Evolutionary conservation across 257 asterid species (phyloP).

Genomic region (Capsicum baccatum): DNA sequence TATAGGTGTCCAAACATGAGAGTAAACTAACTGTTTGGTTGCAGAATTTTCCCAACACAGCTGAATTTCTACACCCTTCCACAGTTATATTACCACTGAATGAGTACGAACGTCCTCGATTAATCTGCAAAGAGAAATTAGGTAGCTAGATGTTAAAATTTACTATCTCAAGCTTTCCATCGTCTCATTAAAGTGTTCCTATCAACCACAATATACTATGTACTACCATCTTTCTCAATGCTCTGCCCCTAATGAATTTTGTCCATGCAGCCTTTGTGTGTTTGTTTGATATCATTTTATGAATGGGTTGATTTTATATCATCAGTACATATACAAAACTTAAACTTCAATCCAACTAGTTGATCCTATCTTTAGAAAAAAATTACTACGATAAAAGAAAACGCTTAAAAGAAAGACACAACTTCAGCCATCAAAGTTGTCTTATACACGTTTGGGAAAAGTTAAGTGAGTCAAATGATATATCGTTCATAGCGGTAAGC

Average conservation of each 20-base stretch:
- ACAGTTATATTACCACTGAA: constrained; percentile 80
- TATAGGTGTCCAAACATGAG: constrained; percentile 58
- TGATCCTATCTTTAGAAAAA: too few species aligned
- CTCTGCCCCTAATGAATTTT: too few species aligned
- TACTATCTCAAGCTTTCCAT: constrained; percentile 35
- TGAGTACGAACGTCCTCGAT: constrained; percentile 73
- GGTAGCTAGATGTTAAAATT: background rate
- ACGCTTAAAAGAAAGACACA: too few species aligned
- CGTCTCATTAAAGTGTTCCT: constrained; percentile 61
- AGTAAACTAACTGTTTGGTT: constrained; percentile 76
- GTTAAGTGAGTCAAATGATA: background rate
- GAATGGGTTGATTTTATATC: too few species aligned
- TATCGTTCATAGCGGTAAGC: background rate
- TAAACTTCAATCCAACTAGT: too few species aligned
- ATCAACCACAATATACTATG: constrained; percentile 40
- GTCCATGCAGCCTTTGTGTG: too few species aligned
- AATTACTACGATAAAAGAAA: too few species aligned
- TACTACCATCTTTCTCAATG: background rate
- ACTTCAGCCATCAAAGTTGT: too few species aligned
- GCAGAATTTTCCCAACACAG: constrained; percentile 78
- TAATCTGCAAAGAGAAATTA: constrained; percentile 60
- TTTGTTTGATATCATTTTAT: too few species aligned
- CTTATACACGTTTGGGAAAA: too few species aligned
- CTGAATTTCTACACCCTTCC: constrained; percentile 77
- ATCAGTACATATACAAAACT: too few species aligned